phyloP scores from a whole-genome alignment of 2,329 filamentous ascomycete species.

The Dichotomopilus funicola region DNA sequence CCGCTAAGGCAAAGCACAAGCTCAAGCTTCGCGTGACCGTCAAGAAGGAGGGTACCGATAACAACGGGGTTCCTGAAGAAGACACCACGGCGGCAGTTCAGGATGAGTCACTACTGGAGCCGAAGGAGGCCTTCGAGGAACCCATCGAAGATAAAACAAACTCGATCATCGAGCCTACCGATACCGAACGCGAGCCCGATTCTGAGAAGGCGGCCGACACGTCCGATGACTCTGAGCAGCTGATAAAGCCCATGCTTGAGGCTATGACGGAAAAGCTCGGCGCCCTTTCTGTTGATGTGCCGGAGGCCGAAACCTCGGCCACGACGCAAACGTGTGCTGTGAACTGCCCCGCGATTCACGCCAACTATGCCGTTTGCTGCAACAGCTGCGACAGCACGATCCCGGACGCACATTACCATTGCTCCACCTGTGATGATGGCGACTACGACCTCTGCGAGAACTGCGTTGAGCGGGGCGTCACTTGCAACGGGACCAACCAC shows the following conservation, averaged over 20 bases:
- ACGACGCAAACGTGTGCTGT: not conserved
- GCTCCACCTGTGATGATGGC: slow-evolving; percentile 83
- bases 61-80: not conserved
- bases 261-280: slow-evolving; percentile 12
- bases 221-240: not conserved
- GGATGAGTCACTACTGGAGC: not conserved
- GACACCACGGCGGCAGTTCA: not conserved
- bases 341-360: slow-evolving; percentile 19
- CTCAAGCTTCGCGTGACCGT: slow-evolving; percentile 74
- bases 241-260: slow-evolving; percentile 10
- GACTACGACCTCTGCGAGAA: slow-evolving; percentile 87
- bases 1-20: slow-evolving; percentile 97
- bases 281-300: not conserved
- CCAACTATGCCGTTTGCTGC: slow-evolving; percentile 80
- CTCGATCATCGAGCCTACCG: slow-evolving; percentile 26
- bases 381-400: slow-evolving; percentile 80
- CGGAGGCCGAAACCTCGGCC: not conserved
- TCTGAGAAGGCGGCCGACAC: no score
- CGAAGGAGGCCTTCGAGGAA: slow-evolving; percentile 5
- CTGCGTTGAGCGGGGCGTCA: slow-evolving; percentile 69
- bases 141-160: slow-evolving; percentile 28
- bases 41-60: slow-evolving; percentile 24
- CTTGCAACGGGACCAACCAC: slow-evolving; percentile 73
- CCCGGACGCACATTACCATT: slow-evolving; percentile 83
- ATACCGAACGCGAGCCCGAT: slow-evolving; percentile 19